Evolutionary conservation across 805 yeast species (phyloP).

Genomic region (Lipomyces kockii): DNA sequence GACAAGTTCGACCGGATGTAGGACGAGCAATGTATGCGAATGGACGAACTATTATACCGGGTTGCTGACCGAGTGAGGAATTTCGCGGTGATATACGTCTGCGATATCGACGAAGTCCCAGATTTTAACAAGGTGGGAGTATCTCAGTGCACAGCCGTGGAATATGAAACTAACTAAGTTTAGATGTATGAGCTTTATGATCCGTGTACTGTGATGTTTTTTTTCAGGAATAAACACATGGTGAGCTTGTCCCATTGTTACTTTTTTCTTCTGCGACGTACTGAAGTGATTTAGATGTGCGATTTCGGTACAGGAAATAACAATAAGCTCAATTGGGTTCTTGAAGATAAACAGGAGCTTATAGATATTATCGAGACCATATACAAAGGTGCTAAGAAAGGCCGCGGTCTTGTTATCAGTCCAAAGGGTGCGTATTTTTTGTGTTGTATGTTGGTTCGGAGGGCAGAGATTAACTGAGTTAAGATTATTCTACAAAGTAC

Average conservation of each 20-base stretch:
- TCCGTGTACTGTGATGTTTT: slow-evolving; percentile 91
- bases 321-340: slow-evolving; percentile 83
- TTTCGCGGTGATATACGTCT: slow-evolving; percentile 84
- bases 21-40: slow-evolving; percentile 78
- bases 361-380: slow-evolving; percentile 89
- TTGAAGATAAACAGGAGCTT: slow-evolving; percentile 82
- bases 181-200: slow-evolving; percentile 88
- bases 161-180: slow-evolving; percentile 45
- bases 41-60: slow-evolving; percentile 83
- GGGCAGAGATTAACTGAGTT: neutral
- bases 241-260: slow-evolving; percentile 12
- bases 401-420: slow-evolving; percentile 86
- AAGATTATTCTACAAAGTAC: slow-evolving; percentile 40
- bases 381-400: slow-evolving; percentile 89
- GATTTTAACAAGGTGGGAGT: slow-evolving; percentile 66
- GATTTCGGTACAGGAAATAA: slow-evolving; percentile 98
- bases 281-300: slow-evolving; percentile 63
- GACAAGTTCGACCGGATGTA: slow-evolving; percentile 13
- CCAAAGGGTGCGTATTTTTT: slow-evolving; percentile 54
- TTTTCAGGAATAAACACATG: slow-evolving; percentile 64
- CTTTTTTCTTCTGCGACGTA: neutral
- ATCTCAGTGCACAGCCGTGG: neutral
- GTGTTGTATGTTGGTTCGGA: neutral
- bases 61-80: slow-evolving; percentile 83
- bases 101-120: slow-evolving; percentile 86